Base-by-base conservation (phyloP, 495 filamentous ascomycete genomes). In the Articulospora tetracladia region DNA sequence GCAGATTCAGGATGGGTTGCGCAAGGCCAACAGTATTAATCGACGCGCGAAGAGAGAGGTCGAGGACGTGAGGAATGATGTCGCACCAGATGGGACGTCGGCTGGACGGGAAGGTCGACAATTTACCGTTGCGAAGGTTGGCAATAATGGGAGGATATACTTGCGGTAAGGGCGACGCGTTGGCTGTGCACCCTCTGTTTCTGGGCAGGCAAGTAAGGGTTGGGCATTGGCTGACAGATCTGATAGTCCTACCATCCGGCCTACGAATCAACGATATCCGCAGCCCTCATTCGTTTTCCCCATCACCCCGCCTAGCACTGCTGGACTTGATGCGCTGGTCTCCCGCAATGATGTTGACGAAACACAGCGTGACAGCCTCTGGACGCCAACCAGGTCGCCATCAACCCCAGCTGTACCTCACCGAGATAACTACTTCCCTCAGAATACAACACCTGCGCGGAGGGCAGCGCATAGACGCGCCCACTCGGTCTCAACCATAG, bases 41-140 rank as follows among this genome's bases (percentile, higher is more conserved):
- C 62, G 61, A 19, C 64, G 60, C 4, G 61, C 63, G 0, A 52
- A 52, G 39, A 47, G 59, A 32, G 64, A 64, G 17, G 30, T 47
- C 7, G 61, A 66, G 41, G 58, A 68, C 22, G 75, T 75, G 34
- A 79, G 75, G 66, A 75, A 70, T 69, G 77, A 78, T 30, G 69
- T 82, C 53, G 68, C 77, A 3, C 77, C 76, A 4, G 80, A 83
- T 41, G 66, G 63, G 27, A 51, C 61, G 22, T 64, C 66, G 15
- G 66, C 63, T n/a, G 81, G 80, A 10, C 73, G 79, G 61, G 79
- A 81, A 74, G 90, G 86, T 25, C 80, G 90, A 52, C 89, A 94
- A 68, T 98, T 97, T 72, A 90, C 91, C 11, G 93, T 97, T 57
- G 92, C 90, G 24, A 97, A 96, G 75, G 88, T 98, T 58, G 93